Percentiles rank a stretch among this genome's conserved stretches.
Conservation (phyloP, 163 green algal genomes). For the Scenedesmus sp. region DNA sequence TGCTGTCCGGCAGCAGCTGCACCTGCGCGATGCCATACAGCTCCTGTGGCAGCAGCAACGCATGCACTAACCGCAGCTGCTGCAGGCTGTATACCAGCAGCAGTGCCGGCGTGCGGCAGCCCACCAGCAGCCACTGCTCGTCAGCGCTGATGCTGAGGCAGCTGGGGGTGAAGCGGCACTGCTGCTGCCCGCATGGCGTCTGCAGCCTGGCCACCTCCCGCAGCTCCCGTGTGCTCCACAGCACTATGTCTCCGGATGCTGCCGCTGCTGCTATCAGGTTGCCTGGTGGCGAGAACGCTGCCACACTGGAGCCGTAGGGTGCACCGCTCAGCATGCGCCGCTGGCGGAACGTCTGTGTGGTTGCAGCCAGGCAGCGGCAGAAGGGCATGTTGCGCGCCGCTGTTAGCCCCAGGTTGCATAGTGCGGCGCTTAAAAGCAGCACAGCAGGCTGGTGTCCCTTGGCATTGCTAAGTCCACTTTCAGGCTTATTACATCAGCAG, state of each 20-base stretch:
- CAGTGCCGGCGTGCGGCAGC: conserved; percentile 30
- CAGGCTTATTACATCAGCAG: neutral
- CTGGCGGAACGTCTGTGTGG: conserved; percentile 36
- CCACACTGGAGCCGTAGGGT: conserved; percentile 32
- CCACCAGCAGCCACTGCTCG: conserved; percentile 34
- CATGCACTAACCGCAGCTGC: conserved; percentile 52
- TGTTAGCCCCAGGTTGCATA: neutral
- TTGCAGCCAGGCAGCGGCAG: neutral
- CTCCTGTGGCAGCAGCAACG: conserved; percentile 58
- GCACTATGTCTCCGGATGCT: neutral
- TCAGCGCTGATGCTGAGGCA: conserved; percentile 40
- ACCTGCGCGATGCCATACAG: conserved; percentile 57
- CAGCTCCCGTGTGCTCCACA: conserved; percentile 28
- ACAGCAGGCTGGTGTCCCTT: neutral
- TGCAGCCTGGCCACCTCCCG: conserved; percentile 9
- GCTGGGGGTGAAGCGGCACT: conserved; percentile 24
- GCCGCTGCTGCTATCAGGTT: conserved; percentile 34
- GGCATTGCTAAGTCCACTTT: neutral
- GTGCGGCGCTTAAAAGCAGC: too few species aligned
- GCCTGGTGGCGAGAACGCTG: conserved; percentile 37
- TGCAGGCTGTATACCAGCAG: conserved; percentile 48
- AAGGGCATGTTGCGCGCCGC: neutral
- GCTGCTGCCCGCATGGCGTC: neutral
- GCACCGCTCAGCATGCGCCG: conserved; percentile 29
- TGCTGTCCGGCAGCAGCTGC: conserved; percentile 65